Base-by-base conservation (phyloP, 495 filamentous ascomycete species). In the Baudoinia panamericana region DNA sequence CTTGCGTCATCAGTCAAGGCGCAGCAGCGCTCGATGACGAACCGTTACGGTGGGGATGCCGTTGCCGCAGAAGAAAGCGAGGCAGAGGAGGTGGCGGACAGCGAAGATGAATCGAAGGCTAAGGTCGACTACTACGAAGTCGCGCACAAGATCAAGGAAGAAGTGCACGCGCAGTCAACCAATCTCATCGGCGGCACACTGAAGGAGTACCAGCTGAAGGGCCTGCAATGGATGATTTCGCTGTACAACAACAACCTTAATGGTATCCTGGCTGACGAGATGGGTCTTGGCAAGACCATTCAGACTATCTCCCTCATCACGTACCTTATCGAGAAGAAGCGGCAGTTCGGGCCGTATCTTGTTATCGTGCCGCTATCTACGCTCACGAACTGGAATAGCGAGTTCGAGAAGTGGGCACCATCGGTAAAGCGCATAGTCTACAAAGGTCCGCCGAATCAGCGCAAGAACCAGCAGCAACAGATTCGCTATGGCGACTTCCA, bases 241-340 rank as follows among this genome's bases (percentile, higher is more conserved):
- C 71, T 97, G 17, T 97, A 96, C 65, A 96, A 96, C 75, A 97
- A 97, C 70, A 96, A 94, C 60, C 73, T 97, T 45, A 96, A 96
- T 59, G 90, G 90, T 71, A 96, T 97, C 49, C 66, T 97, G 46
- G 90, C 90, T 36, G 90, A 97, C 52, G 90, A 97, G 64, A 97
- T 97, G 90, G 90, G 90, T 77, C 83, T 97, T 43, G 90, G 90
- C 56, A 97, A 97, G 65, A 97, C 90, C 0, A 97, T 97, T 48
- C 90, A 97, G 65, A 96, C 92, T 28, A 97, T 97, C 66, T 92
- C 83, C 68, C 67, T 97, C 63, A 77, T 97, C 48, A 95, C 92
- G 4, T 84, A 96, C 57, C 78, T 97, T 45, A 95, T 96, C 50
- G 87, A 95, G 65, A 81, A 72, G 66, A 97, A 97, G 66, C 69